These are phyloP conservation scores for Lactifluus pinguis DNA, from an alignment of 768 basidiomycete species.

Conservation along the genomic window DNA sequence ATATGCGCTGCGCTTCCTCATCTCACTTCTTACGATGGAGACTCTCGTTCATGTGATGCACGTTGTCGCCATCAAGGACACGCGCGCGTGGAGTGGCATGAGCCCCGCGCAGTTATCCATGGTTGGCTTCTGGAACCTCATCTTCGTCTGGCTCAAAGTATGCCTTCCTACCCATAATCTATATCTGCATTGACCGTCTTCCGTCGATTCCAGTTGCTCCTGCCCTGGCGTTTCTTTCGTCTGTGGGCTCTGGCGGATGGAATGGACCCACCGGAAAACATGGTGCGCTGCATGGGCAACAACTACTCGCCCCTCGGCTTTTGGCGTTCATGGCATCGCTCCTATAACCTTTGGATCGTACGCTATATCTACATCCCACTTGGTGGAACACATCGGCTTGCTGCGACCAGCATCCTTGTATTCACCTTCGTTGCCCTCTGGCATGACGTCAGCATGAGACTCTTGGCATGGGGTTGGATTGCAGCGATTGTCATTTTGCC, in stretches of 20 bases:
- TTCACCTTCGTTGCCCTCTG: too few relatives aligned
- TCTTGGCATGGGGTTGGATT: too few relatives aligned
- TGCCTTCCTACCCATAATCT: constrained; percentile 14
- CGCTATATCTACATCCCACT: too few relatives aligned
- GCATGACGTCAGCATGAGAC: too few relatives aligned
- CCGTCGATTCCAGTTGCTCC: constrained; percentile 55
- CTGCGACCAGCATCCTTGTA: too few relatives aligned
- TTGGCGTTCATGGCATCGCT: too few relatives aligned
- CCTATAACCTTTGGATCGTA: too few relatives aligned
- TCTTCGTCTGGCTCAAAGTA: constrained; percentile 66
- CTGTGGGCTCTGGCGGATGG: constrained; percentile 68
- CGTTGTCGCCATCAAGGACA: constrained; percentile 78
- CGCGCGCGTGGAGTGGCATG: constrained; percentile 70
- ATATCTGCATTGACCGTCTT: neutral
- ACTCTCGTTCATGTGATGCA: too few relatives aligned
- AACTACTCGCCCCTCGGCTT: constrained; percentile 65
- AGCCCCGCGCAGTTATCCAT: constrained; percentile 75
- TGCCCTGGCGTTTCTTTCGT: constrained; percentile 96
- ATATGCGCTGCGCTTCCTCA: too few relatives aligned
- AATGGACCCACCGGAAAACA: constrained; percentile 71
- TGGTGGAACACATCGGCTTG: neutral
- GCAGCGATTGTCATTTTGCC: constrained; percentile 30
- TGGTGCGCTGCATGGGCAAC: constrained; percentile 90
- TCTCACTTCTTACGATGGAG: too few relatives aligned
- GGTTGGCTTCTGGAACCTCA: constrained; percentile 53